Evolutionary conservation across 1,284 basidiomycete species (phyloP), one percentile per base, ranked within the genome.

Genomic region (Ganoderma lingzhi): DNA sequence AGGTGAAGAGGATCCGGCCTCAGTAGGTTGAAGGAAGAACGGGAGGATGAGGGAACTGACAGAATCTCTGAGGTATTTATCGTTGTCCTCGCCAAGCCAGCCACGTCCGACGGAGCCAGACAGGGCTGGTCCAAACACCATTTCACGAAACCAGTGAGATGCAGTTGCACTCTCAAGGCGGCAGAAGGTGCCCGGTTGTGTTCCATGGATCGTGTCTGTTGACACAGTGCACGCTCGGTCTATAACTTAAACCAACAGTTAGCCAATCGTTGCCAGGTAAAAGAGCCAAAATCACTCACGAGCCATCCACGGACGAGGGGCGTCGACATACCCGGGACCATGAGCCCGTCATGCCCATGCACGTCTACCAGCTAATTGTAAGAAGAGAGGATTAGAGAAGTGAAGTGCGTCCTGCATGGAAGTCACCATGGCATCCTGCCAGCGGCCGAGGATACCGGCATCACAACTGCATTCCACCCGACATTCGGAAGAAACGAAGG

Each of bases 1-100:
- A n/a, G 39, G 65, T 56, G 65, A 70, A 70, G 71, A 72, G 69
- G 67, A 70, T 73, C 71, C 71, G 59, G 71, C 71, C 71, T 69
- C 67, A 39, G 65, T 68, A 62, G 59, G 69, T 68, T 65, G 65
- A 62, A 61, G 35, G 58, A 64, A 62, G 45, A 70, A 23, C 44
- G 66, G 32, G 64, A 62, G 45, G 48, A 53, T 63, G 44, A 55
- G 61, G 41, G 39, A 53, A 28, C 48, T 28, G 59, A 41, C 23
- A 23, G 23, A 30, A 3, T 19, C 41, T 41, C 12, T 17, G n/a
- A 42, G 23, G 59, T 61, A 61, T 61, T 61, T 61, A 61, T 61
- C 6, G 9, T 6, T 4, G 28, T 44, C 39, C 39, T 3, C 15
- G 30, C 15, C 32, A 17, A 12, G 15, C 9, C 53, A 56, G 32